Evolutionary conservation across 164 flowering plant genomes (phyloP), one percentile per base, ranked within the genome.

Genomic region (Euptelea pleiosperma): DNA sequence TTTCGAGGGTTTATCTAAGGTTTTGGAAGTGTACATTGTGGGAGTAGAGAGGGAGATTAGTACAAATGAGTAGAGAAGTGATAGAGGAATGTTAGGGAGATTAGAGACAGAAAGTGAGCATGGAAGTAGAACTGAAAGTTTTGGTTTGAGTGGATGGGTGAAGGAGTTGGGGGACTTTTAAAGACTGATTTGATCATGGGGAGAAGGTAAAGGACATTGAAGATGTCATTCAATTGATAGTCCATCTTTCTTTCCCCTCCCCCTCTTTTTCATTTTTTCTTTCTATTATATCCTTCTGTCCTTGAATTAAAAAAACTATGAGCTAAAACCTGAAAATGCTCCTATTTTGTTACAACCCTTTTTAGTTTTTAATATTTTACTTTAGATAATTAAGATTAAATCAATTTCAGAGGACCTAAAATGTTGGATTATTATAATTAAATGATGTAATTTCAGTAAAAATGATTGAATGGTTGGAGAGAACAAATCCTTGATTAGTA

Each of bases 11-110:
- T 69, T 70, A 51, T 73, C 76, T 10, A 47, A 25, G 62, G 73
- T 61, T 70, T 79, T 71, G 64, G 75, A 67, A 67, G 54, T 67
- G 19, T 76, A 69, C 83, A 80, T 78, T 61, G 70, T 57, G 36
- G 35, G 21, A 36, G 18, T 33, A 16, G 35, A n/a, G 36, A 52
- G 52, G 18, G 40, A 35, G 40, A 15, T 57, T 22, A 30, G 36
- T 25, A 5, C 34, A 34, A 48, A 37, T 44, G 57, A 58, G 48
- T 33, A 16, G 50, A 40, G 55, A 28, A 31, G 52, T 33, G 52
- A 24, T 46, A 54, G 44, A 24, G 39, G 52, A 58, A 54, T 57
- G 66, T 29, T 34, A 21, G 47, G 51, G 36, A 26, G 39, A 24
- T 25, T 30, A 48, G 53, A 25, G 51, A 34, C 15, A 60, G 24